These are phyloP conservation scores for Aspergillus sparsus DNA, from an alignment of 495 filamentous ascomycete species.

Conservation along the genomic window DNA sequence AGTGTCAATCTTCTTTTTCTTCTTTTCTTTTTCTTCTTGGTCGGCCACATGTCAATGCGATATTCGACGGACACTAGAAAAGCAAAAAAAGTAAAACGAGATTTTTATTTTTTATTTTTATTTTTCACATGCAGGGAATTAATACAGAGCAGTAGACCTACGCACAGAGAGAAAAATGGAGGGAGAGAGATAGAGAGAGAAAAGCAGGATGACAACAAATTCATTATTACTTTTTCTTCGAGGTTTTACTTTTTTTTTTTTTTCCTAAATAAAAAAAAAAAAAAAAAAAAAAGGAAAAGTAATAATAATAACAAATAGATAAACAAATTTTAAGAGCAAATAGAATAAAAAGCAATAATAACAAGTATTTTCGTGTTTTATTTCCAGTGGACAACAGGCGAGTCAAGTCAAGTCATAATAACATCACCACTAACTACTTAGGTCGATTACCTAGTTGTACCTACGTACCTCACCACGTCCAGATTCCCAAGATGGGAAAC, in stretches of 20 bases:
- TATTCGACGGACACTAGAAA: not conserved
- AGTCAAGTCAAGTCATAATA: no score
- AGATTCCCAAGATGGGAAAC: not conserved
- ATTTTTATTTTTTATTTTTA: not conserved
- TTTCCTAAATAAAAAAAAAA: not conserved
- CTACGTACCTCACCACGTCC: no score
- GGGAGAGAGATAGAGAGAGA: not conserved
- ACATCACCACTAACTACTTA: no score
- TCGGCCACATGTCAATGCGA: conserved; percentile 2
- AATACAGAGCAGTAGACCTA: no score
- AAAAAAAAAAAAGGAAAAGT: no score
- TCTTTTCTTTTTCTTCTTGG: not conserved
- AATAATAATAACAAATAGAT: no score
- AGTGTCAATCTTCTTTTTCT: not conserved
- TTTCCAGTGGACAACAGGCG: not conserved
- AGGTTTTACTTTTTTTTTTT: not conserved
- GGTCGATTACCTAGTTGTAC: no score
- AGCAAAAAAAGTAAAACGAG: not conserved
- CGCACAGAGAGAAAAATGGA: not conserved
- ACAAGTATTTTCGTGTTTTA: not conserved
- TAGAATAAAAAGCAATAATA: no score
- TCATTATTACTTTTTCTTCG: conserved; percentile 1
- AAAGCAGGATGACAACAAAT: not conserved
- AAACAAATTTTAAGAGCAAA: no score
- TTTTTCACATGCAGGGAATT: conserved; percentile 3